Evolutionary conservation across 2,329 filamentous ascomycete species (phyloP).

Genomic region (Aspergillus calidoustus): DNA sequence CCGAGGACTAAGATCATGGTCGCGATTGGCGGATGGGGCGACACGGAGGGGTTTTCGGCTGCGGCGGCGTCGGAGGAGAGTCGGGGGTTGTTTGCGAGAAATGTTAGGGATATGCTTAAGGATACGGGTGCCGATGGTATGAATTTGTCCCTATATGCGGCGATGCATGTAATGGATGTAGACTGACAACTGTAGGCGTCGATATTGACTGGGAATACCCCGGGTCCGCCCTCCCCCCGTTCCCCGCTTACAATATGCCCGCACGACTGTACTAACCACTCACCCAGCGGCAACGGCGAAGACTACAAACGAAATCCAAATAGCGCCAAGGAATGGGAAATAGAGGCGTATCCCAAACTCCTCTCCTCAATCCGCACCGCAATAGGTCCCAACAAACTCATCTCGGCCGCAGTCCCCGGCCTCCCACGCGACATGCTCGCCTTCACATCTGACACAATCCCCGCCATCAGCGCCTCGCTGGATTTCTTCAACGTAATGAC

Average conservation of each 20-base stretch:
- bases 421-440: slow-evolving; percentile 15
- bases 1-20: not conserved
- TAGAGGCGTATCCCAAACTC: slow-evolving; percentile 3
- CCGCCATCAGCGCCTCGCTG: not conserved
- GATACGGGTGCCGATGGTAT: slow-evolving; percentile 13
- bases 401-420: slow-evolving; percentile 14
- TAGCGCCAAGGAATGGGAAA: slow-evolving; percentile 12
- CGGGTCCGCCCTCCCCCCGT: not conserved
- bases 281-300: slow-evolving; percentile 12
- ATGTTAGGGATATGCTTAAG: slow-evolving; percentile 10
- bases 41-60: slow-evolving; percentile 10
- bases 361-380: slow-evolving; percentile 3
- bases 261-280: not conserved
- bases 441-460: not conserved
- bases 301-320: slow-evolving; percentile 13
- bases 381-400: slow-evolving; percentile 4
- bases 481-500: slow-evolving; percentile 19
- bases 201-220: slow-evolving; percentile 21
- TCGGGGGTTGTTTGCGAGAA: slow-evolving; percentile 8
- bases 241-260: too few relatives aligned
- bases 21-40: slow-evolving; percentile 13
- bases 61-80: slow-evolving; percentile 5
- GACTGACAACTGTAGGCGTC: too few relatives aligned
- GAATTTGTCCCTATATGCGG: too few relatives aligned
- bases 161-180: too few relatives aligned